Conservation (phyloP, 345 rosid species). For the Pistacia vera region DNA sequence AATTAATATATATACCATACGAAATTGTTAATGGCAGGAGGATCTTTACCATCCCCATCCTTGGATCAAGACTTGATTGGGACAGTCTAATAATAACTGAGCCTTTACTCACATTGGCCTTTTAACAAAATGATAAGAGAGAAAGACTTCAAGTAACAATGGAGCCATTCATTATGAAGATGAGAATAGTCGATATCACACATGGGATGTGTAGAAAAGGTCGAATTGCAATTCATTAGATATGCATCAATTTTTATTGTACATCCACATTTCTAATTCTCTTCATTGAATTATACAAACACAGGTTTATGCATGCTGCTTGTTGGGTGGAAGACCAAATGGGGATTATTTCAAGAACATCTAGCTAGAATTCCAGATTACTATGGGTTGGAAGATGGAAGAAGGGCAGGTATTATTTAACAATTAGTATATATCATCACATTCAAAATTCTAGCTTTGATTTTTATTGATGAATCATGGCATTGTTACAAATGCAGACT, state of each 20-base stretch:
- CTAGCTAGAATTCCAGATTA: constrained; percentile 43
- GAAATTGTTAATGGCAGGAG: constrained; percentile 23
- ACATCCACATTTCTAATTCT: no score
- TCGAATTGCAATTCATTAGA: neutral
- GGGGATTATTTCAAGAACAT: constrained; percentile 46
- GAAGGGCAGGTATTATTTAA: constrained; percentile 40
- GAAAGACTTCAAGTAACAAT: constrained; percentile 26
- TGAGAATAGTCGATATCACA: constrained; percentile 37
- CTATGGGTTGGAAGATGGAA: constrained; percentile 58
- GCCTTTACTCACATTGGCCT: constrained; percentile 39
- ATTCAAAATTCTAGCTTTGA: neutral
- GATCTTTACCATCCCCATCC: constrained; percentile 40
- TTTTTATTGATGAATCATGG: no score
- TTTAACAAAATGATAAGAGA: constrained; percentile 29
- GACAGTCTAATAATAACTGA: constrained; percentile 27
- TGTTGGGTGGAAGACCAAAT: constrained; percentile 60
- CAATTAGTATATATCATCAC: neutral
- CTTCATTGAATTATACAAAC: neutral
- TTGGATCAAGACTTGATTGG: constrained; percentile 33
- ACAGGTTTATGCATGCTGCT: constrained; percentile 47
- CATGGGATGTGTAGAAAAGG: constrained; percentile 41
- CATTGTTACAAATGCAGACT: constrained; percentile 23
- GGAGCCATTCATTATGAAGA: constrained; percentile 44
- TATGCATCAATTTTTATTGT: no score
- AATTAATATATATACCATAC: no score